A percentile compares a stretch with the other conserved stretches of the same genome.
These are phyloP conservation scores for Singerocomus inundabilis DNA, from an alignment of 1,284 basidiomycete species.

Conservation along the genomic window DNA sequence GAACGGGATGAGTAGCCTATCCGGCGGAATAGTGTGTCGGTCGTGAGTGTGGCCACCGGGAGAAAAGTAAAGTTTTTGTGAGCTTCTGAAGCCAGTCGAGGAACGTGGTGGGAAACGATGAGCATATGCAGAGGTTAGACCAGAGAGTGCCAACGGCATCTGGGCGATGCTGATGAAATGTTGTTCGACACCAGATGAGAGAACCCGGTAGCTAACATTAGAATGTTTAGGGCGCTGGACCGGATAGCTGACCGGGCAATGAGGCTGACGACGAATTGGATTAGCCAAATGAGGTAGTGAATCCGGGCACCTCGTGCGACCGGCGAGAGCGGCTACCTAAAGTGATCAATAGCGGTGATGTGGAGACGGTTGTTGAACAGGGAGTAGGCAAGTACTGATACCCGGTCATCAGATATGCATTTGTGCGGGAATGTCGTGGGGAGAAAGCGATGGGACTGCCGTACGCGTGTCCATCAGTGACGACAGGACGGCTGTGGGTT, in stretches of 20 bases:
- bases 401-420: background rate
- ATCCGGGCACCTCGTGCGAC: too few species aligned
- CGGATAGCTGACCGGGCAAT: constrained; percentile 18
- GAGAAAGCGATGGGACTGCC: background rate
- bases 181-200: background rate
- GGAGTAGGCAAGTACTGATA: background rate
- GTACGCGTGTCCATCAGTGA: background rate
- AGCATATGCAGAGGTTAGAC: background rate
- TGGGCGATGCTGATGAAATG: constrained; percentile 5
- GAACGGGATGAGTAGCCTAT: constrained; percentile 22
- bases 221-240: background rate
- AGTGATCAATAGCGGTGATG: too few species aligned
- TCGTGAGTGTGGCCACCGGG: constrained; percentile 19
- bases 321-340: too few species aligned
- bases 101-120: background rate
- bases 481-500: background rate
- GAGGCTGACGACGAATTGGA: constrained; percentile 10
- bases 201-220: background rate
- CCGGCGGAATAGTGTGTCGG: constrained; percentile 9
- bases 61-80: constrained; percentile 13
- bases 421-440: background rate
- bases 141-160: constrained; percentile 11
- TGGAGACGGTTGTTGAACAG: too few species aligned
- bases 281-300: background rate
- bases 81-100: background rate